Conservation (phyloP, 345 rosid species). For the Punica granatum region DNA sequence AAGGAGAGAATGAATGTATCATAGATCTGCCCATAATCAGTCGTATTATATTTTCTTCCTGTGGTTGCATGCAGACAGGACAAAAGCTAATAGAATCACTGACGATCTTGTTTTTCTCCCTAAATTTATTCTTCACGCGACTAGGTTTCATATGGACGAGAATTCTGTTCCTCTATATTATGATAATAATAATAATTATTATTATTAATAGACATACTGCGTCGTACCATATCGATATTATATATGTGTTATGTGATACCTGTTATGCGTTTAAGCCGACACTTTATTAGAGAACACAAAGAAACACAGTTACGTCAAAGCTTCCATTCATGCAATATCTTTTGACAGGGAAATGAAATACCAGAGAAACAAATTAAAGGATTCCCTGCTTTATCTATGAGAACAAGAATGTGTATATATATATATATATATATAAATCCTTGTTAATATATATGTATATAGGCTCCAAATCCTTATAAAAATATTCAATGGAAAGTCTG, state of each 20-base stretch:
- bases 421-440: too few species aligned
- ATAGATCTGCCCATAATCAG: not conserved
- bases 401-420: not conserved
- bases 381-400: not conserved
- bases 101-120: not conserved
- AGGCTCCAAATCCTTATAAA: too few species aligned
- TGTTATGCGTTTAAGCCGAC: not conserved
- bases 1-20: not conserved
- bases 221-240: too few species aligned
- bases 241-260: not conserved
- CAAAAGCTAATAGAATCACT: not conserved
- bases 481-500: too few species aligned
- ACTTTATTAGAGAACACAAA: not conserved
- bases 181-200: not conserved
- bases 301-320: not conserved
- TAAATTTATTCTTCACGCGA: not conserved
- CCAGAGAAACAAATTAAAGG: not conserved
- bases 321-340: not conserved
- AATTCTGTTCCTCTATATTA: not conserved
- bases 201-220: too few species aligned
- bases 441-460: too few species aligned
- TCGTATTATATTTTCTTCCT: not conserved
- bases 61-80: not conserved
- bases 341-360: not conserved
- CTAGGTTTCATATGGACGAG: not conserved